Percentiles rank a stretch among this genome's conserved stretches.
Evolutionary conservation across 2,329 filamentous ascomycete species (phyloP).

Genomic region (Calonectria fujianensis): DNA sequence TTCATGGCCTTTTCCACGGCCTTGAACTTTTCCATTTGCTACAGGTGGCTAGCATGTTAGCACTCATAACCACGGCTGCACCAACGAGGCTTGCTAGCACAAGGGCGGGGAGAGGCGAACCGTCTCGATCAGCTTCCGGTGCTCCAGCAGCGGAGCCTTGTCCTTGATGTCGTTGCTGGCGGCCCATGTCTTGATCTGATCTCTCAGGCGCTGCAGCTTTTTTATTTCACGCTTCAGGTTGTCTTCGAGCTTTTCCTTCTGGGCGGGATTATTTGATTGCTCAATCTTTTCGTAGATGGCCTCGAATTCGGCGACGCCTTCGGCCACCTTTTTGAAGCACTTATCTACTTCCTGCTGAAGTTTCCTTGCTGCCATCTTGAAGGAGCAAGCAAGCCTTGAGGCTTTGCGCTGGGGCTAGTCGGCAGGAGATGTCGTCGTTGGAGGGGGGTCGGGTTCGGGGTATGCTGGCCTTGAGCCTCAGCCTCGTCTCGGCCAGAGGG

Average conservation of each 20-base stretch:
- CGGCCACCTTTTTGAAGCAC: slow-evolving; percentile 98
- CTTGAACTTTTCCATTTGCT: slow-evolving; percentile 99
- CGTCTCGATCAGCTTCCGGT: slow-evolving; percentile 97
- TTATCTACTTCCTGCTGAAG: slow-evolving; percentile 98
- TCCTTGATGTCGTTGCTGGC: slow-evolving; percentile 99
- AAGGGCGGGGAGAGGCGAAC: slow-evolving; percentile 71
- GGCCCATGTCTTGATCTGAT: slow-evolving; percentile 99
- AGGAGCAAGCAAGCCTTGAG: slow-evolving; percentile 44
- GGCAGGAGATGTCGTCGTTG: slow-evolving; percentile 35
- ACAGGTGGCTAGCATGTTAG: slow-evolving; percentile 54
- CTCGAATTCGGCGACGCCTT: slow-evolving; percentile 95
- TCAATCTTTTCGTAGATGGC: slow-evolving; percentile 98
- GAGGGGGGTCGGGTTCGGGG: slow-evolving; percentile 3
- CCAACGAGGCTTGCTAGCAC: slow-evolving; percentile 30
- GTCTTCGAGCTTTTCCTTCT: slow-evolving; percentile 99
- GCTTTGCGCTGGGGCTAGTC: slow-evolving; percentile 42
- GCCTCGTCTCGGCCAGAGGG: slow-evolving; percentile 39
- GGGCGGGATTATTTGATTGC: slow-evolving; percentile 91
- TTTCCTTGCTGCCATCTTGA: slow-evolving; percentile 94
- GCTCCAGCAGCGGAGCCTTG: slow-evolving; percentile 94
- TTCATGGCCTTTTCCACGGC: slow-evolving; percentile 99
- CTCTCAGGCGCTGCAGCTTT: slow-evolving; percentile 96
- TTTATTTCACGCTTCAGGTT: slow-evolving; percentile 99
- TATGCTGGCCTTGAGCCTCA: slow-evolving; percentile 41
- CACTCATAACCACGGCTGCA: slow-evolving; percentile 29